Percentiles rank a stretch among this genome's conserved stretches.
Evolutionary conservation across 2,329 filamentous ascomycete species (phyloP).

Genomic region (Aspergillus neotritici): DNA sequence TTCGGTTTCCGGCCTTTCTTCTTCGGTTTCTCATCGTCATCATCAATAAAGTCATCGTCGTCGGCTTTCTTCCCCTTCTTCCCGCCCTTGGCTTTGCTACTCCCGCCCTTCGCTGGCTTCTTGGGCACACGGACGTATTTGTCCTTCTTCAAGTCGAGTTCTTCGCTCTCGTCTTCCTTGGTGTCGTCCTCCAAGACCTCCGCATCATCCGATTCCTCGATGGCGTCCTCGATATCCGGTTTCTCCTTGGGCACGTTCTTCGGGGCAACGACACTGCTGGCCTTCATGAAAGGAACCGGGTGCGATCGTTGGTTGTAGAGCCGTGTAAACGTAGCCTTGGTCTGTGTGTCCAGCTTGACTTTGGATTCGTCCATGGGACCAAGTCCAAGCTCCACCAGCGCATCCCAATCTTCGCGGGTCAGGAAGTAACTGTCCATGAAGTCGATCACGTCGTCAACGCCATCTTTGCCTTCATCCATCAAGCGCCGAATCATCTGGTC

Average conservation of each 20-base stretch:
- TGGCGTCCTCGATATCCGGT: conserved; percentile 91
- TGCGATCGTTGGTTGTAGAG: conserved; percentile 83
- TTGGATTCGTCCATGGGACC: conserved; percentile 72
- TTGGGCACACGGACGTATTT: conserved; percentile 95
- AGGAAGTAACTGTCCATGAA: conserved; percentile 97
- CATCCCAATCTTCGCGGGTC: conserved; percentile 91
- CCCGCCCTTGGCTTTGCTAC: conserved; percentile 31
- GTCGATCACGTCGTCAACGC: conserved; percentile 76
- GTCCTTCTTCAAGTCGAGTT: conserved; percentile 83
- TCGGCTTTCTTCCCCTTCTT: conserved; percentile 49
- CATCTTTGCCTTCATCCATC: conserved; percentile 72
- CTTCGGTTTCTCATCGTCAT: conserved; percentile 49
- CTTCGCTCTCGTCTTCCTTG: conserved; percentile 64
- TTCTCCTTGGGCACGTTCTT: conserved; percentile 68
- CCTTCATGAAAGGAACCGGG: conserved; percentile 94
- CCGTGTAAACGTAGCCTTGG: conserved; percentile 85
- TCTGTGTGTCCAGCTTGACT: conserved; percentile 74
- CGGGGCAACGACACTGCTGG: conserved; percentile 66
- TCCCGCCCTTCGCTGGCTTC: conserved; percentile 52
- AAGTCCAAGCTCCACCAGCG: conserved; percentile 83
- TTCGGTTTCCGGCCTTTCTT: conserved; percentile 39
- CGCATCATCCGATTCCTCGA: conserved; percentile 83
- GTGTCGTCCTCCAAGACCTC: conserved; percentile 51
- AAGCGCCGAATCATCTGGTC: conserved; percentile 69
- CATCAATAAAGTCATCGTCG: conserved; percentile 19